Evolutionary conservation across 2,329 filamentous ascomycete genomes (phyloP).

Genomic region (Penicillium sp.): DNA sequence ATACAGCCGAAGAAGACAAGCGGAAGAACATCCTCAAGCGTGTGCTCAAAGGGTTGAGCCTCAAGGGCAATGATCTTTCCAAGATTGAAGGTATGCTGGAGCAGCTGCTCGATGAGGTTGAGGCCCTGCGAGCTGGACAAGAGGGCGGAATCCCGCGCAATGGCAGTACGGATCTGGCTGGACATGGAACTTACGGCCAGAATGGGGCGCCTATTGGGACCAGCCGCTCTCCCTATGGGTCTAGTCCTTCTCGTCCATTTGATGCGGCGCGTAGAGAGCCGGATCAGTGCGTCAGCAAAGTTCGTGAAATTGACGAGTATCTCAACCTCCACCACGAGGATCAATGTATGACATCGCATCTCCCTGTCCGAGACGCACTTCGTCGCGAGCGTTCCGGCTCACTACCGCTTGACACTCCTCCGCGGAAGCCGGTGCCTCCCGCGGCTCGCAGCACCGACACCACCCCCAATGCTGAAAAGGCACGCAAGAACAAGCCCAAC

Average conservation of each 20-base stretch:
- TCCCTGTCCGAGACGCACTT: conserved; percentile 54
- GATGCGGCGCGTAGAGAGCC: conserved; percentile 54
- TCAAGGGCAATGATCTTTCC: conserved; percentile 79
- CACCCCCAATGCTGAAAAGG: conserved; percentile 63
- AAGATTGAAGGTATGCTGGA: conserved; percentile 91
- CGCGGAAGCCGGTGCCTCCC: conserved; percentile 40
- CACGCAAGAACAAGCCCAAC: conserved; percentile 83
- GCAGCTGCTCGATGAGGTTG: conserved; percentile 86
- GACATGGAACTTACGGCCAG: conserved; percentile 80
- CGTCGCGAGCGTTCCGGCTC: conserved; percentile 43
- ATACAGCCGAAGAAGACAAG: conserved; percentile 62
- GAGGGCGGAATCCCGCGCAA: conserved; percentile 35
- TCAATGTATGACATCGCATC: conserved; percentile 53
- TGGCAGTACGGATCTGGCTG: conserved; percentile 62
- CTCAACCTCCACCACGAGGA: conserved; percentile 52
- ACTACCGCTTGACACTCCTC: conserved; percentile 45
- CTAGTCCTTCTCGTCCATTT: conserved; percentile 48
- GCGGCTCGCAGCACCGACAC: conserved; percentile 68
- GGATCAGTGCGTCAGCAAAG: conserved; percentile 83
- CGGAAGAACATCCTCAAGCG: conserved; percentile 91
- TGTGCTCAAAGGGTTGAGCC: conserved; percentile 84
- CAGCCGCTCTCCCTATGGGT: conserved; percentile 69
- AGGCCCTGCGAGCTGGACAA: conserved; percentile 65
- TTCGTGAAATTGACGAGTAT: conserved; percentile 72
- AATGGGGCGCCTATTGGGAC: conserved; percentile 67